Evolutionary conservation across 768 basidiomycete genomes (phyloP).

Genomic region (Cytidiella melzeri): DNA sequence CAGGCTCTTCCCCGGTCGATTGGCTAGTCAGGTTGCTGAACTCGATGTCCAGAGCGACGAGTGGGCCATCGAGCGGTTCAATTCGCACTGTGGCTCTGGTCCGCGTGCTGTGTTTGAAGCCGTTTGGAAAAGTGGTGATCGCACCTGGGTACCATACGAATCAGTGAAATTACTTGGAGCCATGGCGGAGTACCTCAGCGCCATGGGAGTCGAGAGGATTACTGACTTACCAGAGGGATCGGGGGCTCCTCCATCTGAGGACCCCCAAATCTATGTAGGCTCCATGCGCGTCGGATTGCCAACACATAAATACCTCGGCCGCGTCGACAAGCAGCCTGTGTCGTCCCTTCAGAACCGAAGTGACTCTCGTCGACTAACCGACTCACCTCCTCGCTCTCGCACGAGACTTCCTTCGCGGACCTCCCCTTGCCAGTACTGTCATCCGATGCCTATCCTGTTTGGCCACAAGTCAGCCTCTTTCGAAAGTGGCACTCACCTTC

Average conservation of each 20-base stretch:
- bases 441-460: too few relatives aligned
- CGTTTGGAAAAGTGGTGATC: conserved; percentile 26
- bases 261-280: conserved; percentile 6
- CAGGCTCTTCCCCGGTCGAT: conserved; percentile 24
- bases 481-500: too few relatives aligned
- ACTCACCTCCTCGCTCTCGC: too few relatives aligned
- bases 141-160: conserved; percentile 25
- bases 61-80: conserved; percentile 23
- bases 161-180: conserved; percentile 16
- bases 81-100: conserved; percentile 20
- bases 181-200: conserved; percentile 19
- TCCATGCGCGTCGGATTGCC: too few relatives aligned
- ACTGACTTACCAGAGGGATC: neutral
- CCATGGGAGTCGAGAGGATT: conserved; percentile 10
- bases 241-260: conserved; percentile 2
- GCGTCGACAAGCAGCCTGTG: too few relatives aligned
- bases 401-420: too few relatives aligned
- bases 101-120: conserved; percentile 23
- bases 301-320: too few relatives aligned
- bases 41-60: conserved; percentile 17
- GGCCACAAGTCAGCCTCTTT: too few relatives aligned
- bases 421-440: too few relatives aligned
- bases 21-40: conserved; percentile 18
- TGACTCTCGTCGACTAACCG: too few relatives aligned
- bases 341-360: too few relatives aligned